Conservation (phyloP, 2,329 filamentous ascomycete genomes). For the Exophiala xenobiotica region DNA sequence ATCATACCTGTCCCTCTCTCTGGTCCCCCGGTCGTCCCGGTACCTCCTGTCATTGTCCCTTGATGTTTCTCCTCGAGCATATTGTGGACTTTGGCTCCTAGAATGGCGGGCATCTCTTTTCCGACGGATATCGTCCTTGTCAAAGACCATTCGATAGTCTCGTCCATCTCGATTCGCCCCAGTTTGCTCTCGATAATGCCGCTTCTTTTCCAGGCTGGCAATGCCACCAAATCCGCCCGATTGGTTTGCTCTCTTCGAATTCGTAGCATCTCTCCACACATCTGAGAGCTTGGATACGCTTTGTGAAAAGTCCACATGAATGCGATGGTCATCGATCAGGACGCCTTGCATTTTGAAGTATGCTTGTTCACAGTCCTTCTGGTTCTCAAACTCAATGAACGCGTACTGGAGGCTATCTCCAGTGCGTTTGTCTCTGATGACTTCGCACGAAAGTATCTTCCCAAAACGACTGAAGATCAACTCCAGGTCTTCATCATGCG, state of each 20-base stretch:
- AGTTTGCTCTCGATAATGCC: slow-evolving; percentile 77
- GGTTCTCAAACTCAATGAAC: slow-evolving; percentile 94
- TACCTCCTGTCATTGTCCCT: slow-evolving; percentile 1
- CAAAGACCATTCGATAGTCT: slow-evolving; percentile 78
- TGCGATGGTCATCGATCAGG: slow-evolving; percentile 92
- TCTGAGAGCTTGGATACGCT: slow-evolving; percentile 85
- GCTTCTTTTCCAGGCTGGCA: slow-evolving; percentile 79
- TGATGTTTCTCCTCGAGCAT: slow-evolving; percentile 25
- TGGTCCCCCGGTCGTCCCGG: slow-evolving; percentile 4
- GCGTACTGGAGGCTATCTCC: slow-evolving; percentile 96
- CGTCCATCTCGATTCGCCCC: slow-evolving; percentile 45
- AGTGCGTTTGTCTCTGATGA: slow-evolving; percentile 90
- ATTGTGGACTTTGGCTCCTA: slow-evolving; percentile 47
- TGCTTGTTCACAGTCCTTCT: slow-evolving; percentile 87
- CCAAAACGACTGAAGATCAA: slow-evolving; percentile 97
- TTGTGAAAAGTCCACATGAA: slow-evolving; percentile 98
- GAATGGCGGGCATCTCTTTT: slow-evolving; percentile 26
- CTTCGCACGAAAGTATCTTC: slow-evolving; percentile 90
- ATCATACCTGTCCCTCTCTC: slow-evolving; percentile 29
- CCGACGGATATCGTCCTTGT: slow-evolving; percentile 63
- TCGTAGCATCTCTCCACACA: slow-evolving; percentile 82
- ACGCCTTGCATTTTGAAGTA: slow-evolving; percentile 99
- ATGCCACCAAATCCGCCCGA: slow-evolving; percentile 89
- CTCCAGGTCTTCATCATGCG: slow-evolving; percentile 88
- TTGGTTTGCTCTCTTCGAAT: slow-evolving; percentile 68